phyloP scores from a whole-genome alignment of 257 asterid genomes.

The Cruciata laevipes region DNA sequence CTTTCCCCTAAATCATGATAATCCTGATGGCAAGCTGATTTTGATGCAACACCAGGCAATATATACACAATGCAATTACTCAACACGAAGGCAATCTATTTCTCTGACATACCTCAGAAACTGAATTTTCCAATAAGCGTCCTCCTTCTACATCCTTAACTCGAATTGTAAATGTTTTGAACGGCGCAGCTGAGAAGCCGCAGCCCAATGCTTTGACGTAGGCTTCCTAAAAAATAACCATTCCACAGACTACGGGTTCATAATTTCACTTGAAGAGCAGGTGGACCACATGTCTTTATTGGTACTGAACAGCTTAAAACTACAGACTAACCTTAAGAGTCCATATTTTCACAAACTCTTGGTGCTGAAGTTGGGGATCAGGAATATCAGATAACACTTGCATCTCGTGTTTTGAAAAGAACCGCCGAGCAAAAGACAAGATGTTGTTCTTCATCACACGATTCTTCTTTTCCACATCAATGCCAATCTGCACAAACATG shows the following conservation, averaged over 20 bases:
- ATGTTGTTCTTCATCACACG: constrained; percentile 50
- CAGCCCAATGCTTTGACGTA: constrained; percentile 88
- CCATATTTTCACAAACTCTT: constrained; percentile 86
- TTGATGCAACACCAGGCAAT: background rate
- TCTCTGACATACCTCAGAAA: too few species aligned
- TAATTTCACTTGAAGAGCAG: background rate
- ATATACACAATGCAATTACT: background rate
- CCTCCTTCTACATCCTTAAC: constrained; percentile 19
- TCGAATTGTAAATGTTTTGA: constrained; percentile 64
- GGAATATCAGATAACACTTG: constrained; percentile 44
- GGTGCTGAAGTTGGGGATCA: constrained; percentile 63
- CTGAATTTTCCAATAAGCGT: too few species aligned
- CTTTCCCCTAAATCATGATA: background rate
- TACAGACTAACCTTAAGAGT: constrained; percentile 64
- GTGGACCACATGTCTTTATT: background rate
- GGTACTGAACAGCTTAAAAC: background rate
- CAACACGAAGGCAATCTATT: too few species aligned
- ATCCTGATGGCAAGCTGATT: background rate
- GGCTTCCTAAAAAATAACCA: constrained; percentile 59
- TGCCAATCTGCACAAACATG: constrained; percentile 56
- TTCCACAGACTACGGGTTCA: background rate
- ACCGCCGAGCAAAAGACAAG: constrained; percentile 68
- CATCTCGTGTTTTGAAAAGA: constrained; percentile 56
- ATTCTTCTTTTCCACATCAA: constrained; percentile 80
- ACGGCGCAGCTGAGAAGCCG: constrained; percentile 90